Conservation (phyloP, 1,284 basidiomycete genomes). For the Boletus albobrunnescens region DNA sequence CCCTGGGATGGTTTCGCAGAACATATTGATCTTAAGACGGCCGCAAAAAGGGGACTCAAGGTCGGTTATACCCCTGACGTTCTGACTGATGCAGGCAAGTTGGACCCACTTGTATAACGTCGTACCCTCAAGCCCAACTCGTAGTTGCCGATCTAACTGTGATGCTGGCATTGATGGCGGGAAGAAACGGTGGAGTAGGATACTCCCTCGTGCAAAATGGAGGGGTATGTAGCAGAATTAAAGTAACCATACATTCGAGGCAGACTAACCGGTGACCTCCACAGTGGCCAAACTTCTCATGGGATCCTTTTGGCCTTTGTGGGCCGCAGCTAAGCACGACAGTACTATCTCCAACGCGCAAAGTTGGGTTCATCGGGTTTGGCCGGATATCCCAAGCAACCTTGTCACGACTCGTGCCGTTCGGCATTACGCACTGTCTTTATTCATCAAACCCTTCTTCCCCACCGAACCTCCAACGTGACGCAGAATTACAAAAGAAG, state of each 20-base stretch:
- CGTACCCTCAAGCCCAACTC: neutral
- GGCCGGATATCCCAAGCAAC: constrained; percentile 87
- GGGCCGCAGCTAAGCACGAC: constrained; percentile 73
- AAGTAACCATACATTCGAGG: neutral
- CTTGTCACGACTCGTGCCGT: constrained; percentile 71
- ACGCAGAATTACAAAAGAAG: constrained; percentile 46
- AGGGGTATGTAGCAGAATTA: constrained; percentile 41
- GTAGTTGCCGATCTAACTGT: constrained; percentile 83
- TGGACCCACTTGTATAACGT: neutral
- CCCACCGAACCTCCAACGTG: constrained; percentile 42
- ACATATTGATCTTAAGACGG: constrained; percentile 68
- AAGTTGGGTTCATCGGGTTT: constrained; percentile 89
- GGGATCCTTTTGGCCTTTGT: constrained; percentile 79
- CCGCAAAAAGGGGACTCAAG: constrained; percentile 65
- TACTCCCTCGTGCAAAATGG: constrained; percentile 65
- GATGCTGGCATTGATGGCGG: constrained; percentile 89
- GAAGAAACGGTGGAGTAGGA: constrained; percentile 69
- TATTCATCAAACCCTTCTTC: constrained; percentile 60
- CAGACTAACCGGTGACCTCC: constrained; percentile 1
- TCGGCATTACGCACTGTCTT: constrained; percentile 67
- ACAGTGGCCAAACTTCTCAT: constrained; percentile 61
- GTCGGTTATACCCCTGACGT: constrained; percentile 92
- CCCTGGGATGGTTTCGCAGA: constrained; percentile 45
- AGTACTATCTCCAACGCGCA: constrained; percentile 51
- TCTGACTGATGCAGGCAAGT: constrained; percentile 77